phyloP scores from a whole-genome alignment of 2,329 filamentous ascomycete species.

The Cytospora mali region DNA sequence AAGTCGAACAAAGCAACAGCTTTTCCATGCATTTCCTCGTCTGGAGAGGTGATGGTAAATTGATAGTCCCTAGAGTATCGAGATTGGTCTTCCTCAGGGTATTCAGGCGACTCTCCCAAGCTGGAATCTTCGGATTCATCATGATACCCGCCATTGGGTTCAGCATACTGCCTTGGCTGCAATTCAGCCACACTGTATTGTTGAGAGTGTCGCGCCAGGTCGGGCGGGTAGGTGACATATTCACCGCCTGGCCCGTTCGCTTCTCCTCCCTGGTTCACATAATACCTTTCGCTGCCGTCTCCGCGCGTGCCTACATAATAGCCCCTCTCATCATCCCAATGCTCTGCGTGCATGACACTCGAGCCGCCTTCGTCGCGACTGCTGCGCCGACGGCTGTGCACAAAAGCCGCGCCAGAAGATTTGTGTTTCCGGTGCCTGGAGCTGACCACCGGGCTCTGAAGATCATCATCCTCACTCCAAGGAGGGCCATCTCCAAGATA shows the following conservation, averaged over 20 bases:
- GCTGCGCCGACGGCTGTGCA: slow-evolving; percentile 50
- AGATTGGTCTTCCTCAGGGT: slow-evolving; percentile 67
- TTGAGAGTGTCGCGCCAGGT: slow-evolving; percentile 62
- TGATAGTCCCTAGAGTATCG: slow-evolving; percentile 91
- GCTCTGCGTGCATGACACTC: slow-evolving; percentile 49
- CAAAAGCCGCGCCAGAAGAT: slow-evolving; percentile 58
- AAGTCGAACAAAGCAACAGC: slow-evolving; percentile 96
- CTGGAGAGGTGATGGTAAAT: slow-evolving; percentile 91
- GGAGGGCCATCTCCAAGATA: slow-evolving; percentile 87
- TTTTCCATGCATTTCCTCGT: slow-evolving; percentile 97
- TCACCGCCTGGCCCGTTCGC: slow-evolving; percentile 78
- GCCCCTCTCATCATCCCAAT: slow-evolving; percentile 64
- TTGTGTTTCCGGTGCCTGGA: slow-evolving; percentile 86
- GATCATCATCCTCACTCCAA: slow-evolving; percentile 93
- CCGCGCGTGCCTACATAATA: slow-evolving; percentile 67
- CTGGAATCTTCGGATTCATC: slow-evolving; percentile 63
- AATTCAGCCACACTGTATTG: slow-evolving; percentile 50
- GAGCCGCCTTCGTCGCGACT: slow-evolving; percentile 46
- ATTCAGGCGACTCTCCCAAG: slow-evolving; percentile 60
- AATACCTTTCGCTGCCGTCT: slow-evolving; percentile 75
- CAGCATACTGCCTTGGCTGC: slow-evolving; percentile 48
- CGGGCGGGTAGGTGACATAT: slow-evolving; percentile 75
- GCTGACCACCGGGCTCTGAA: slow-evolving; percentile 87
- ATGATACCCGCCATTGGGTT: slow-evolving; percentile 53
- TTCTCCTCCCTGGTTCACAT: slow-evolving; percentile 69